Base-by-base conservation (phyloP, 1,139 yeast genomes). In the Hansenula anomala region DNA sequence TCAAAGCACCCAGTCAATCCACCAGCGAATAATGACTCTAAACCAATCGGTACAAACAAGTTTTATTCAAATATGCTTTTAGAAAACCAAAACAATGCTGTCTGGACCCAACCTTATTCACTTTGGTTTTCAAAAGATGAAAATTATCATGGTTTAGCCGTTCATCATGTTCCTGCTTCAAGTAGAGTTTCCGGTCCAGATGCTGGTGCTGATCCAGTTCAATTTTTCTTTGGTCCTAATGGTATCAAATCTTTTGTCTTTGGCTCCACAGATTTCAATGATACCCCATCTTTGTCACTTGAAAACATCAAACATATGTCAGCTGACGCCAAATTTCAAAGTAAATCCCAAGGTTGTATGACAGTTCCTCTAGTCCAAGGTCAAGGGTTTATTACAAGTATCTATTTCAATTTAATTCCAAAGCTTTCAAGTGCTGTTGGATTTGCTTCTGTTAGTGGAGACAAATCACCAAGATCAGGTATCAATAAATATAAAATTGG, bases 61-160 rank as follows among this genome's bases (percentile, higher is more conserved):
- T 89, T 87, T 60, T 88, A 84, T 58, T 82, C 86, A 10, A 89
- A 89, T 60, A 64, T 88, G 56, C 63, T 87, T 44, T 71, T 89
- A 19, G 92, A 71, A 1, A 63, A 65, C 30, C 92, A 85, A 55
- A 72, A 74, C 11, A 63, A 75, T 39, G 82, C 75, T 3, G 74
- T 81, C 5, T 87, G 86, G 81, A 76, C 95, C 2, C 89, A 82
- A 52, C 97, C 97, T 2, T 88, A 86, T 55, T 79, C 88, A 2
- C 61, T 88, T 32, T 86, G 87, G 80, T 79, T 68, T 59, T 64
- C 75, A 5, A 64, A 58, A 33, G 71, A 66, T 18, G 48, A 56
- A 7, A 61, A 59, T 18, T 69, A 62, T 42, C 60, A 59, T 37
- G 86, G 86, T 1, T 63, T 88, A 36, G 95, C 82, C 4, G 69